Evolutionary conservation across 495 filamentous ascomycete species (phyloP), one percentile per base, ranked within the genome.

Genomic region (Mytilinidion resinicola): DNA sequence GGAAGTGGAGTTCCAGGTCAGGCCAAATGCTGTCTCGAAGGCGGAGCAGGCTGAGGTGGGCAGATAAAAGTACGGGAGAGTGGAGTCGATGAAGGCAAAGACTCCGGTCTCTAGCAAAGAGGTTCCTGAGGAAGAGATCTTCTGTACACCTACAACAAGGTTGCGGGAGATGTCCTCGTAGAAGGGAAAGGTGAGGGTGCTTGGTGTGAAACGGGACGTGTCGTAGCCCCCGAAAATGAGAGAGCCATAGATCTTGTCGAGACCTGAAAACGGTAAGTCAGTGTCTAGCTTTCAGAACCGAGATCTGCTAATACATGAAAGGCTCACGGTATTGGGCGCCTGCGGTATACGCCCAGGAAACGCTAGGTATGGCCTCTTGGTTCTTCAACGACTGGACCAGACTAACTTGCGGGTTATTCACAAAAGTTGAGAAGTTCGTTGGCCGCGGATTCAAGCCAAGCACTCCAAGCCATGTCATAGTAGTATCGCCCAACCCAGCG

Each of bases 141-240:
- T 57, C 19, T 30, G 57, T 12, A 83, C 68, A 1, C 62, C 71
- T 6, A 82, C 74, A 8, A 78, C 69, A 4, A 83, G 57, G 51
- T 81, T 77, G 4, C 78, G 72, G n/a, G 71, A 67, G 17, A 72
- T 60, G 55, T 82, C 77, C 0, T 65, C 66, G 7, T 72, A 73
- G 69, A 82, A 78, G 5, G 69, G 67, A 50, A 82, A 78, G 1
- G 72, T 75, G 0, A 76, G 41, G 39, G 64, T 48, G 30, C 47
- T 58, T 4, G 70, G 71, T 34, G 76, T 62, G 61, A 80, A 82
- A 14, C 76, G 69, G 0, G 77, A 75, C 2, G 68, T 60, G 61
- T 84, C 80, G 60, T 81, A 81, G 0, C 81, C 81, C 4, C 80
- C 80, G 35, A 84, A 71, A 7, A 79, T 78, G 12, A 84, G 66